These are phyloP conservation scores for Pelargonium citronellum DNA, from an alignment of 441 rosid genomes.

Conservation along the genomic window DNA sequence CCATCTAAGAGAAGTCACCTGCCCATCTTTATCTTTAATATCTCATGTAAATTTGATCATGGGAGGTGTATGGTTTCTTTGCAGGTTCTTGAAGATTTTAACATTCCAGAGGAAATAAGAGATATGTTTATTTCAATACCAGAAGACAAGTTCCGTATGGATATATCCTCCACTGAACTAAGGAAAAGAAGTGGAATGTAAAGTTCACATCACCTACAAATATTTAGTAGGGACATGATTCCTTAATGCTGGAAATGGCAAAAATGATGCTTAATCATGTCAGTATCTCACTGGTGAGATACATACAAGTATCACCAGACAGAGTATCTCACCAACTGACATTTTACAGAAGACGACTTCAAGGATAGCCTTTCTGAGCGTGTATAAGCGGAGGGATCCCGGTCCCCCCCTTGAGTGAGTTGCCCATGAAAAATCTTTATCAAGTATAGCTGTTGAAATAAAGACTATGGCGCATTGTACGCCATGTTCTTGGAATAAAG, in stretches of 20 bases:
- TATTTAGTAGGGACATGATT: neutral
- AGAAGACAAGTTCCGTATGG: conserved; percentile 50
- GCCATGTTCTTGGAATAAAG: neutral
- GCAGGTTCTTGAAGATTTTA: conserved; percentile 76
- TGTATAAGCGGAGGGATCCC: too few relatives aligned
- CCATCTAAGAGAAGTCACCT: neutral
- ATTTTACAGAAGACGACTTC: too few relatives aligned
- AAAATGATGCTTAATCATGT: too few relatives aligned
- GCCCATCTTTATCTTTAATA: neutral
- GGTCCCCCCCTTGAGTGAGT: too few relatives aligned
- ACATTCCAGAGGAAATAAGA: conserved; percentile 52
- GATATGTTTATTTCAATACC: conserved; percentile 73
- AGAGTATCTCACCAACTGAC: too few relatives aligned
- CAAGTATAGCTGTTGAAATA: too few relatives aligned
- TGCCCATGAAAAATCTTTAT: too few relatives aligned
- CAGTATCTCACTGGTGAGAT: too few relatives aligned
- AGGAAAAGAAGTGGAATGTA: conserved; percentile 35
- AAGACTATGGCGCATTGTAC: too few relatives aligned
- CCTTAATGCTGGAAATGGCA: neutral
- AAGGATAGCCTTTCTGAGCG: too few relatives aligned
- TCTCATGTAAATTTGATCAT: neutral
- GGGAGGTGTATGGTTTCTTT: conserved; percentile 11
- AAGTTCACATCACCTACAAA: conserved; percentile 4
- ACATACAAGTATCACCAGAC: too few relatives aligned
- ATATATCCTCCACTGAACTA: conserved; percentile 69